Evolutionary conservation across 345 rosid genomes (phyloP), one percentile per base, ranked within the genome.

Genomic region (Pseudoturritis turrita): DNA sequence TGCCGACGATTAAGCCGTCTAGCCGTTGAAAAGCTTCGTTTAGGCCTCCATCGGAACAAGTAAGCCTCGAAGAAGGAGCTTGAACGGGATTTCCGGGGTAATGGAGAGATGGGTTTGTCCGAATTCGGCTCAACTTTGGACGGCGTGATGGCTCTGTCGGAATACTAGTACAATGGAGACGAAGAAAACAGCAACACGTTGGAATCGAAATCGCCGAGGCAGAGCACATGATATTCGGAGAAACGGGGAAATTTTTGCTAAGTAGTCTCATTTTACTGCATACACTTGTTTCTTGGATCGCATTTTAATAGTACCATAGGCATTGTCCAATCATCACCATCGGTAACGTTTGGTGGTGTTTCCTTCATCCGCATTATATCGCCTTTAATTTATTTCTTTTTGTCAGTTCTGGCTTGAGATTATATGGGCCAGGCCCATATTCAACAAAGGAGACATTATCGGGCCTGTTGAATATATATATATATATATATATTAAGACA

Each of bases 11-110:
- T 8, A 33, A 33, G 11, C 37, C 19, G 47, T 70, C 26, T 11
- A 82, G 76, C 2, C 79, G 75, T 39, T 47, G 73, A 70, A 84
- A 80, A 19, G 83, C 83, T 44, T 83, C 85, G 3, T 26, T 35
- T n/a, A 88, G 82, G 70, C 37, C 51, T 53, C 81, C 78, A 55
- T 65, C 73, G 50, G 63, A 65, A 79, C 81, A 76, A 41, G 29
- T 43, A 18, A 71, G 64, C 50, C 54, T 78, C 6, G 63, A 63
- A 70, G 72, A 68, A 62, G 77, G 68, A 53, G 29, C 23, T 50
- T 53, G 72, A 55, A 59, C 12, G 63, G 75, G 77, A 1, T 28
- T 40, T 60, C 17, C 23, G 21, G 64, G 35, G 52, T 55, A 10
- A 36, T 23, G 15, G 57, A 67, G 68, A 68, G 71, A 61, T 35